Evolutionary conservation across 306 rosid genomes (phyloP), one percentile per base, ranked within the genome.

Genomic region (Glycine latifolia): DNA sequence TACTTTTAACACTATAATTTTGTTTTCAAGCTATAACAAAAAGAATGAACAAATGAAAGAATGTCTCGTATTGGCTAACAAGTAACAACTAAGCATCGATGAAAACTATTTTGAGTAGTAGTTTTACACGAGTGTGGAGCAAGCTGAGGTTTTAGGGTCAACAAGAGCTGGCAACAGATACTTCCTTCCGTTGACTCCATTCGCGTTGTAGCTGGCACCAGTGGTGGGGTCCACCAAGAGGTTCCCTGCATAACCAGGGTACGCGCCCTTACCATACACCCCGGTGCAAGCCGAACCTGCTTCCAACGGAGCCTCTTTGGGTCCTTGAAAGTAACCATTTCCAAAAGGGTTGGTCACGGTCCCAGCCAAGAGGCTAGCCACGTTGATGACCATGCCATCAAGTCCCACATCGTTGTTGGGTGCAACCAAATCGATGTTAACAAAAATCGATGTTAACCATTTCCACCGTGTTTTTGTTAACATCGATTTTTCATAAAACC

Each of bases 371-470:
- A 92, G 88, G 59, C 87, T 90, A 3, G 97, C 97, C 39, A 92
- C 70, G 67, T 92, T 92, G 49, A 92, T 88, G 2, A 92, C 86
- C 89, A 90, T 88, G 8, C 97, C 97, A 26, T 92, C 93, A 0
- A 92, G 14, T 0, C 94, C 97, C 3, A 92, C 94, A 4, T 92
- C 94, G 67, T 86, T 89, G 80, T 90, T 92, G 0, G 93, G 97
- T 0, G 93, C 90, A 13, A 85, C 86, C 62, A 92, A 56, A n/a
- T n/a, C n/a, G n/a, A n/a, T n/a, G n/a, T n/a, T n/a, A n/a, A n/a
- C n/a, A n/a, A n/a, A n/a, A n/a, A n/a, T n/a, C n/a, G n/a, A n/a
- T n/a, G n/a, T n/a, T n/a, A n/a, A n/a, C n/a, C n/a, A n/a, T n/a
- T n/a, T n/a, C n/a, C n/a, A n/a, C n/a, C n/a, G n/a, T n/a, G n/a